These are phyloP conservation scores for Metschnikowia drakensbergensis DNA, from an alignment of 805 yeast genomes.

Conservation along the genomic window DNA sequence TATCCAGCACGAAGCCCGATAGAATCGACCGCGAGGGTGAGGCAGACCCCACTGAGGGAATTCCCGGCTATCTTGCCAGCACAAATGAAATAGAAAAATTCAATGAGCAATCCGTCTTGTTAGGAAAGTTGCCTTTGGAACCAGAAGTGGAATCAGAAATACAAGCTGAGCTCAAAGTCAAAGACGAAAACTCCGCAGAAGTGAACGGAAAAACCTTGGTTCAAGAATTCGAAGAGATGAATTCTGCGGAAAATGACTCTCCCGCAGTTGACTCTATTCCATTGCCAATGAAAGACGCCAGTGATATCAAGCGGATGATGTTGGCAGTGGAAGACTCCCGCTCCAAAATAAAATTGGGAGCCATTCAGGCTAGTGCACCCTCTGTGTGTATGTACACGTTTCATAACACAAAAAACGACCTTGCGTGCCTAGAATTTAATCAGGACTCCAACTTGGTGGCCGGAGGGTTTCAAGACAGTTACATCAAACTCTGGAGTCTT, in stretches of 20 bases:
- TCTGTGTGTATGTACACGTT: constrained; percentile 97
- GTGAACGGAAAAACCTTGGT: constrained; percentile 46
- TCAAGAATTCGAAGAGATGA: constrained; percentile 62
- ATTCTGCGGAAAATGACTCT: constrained; percentile 54
- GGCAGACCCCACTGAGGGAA: constrained; percentile 51
- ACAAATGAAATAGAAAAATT: constrained; percentile 53
- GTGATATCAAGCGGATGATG: constrained; percentile 77
- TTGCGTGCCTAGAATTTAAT: constrained; percentile 84
- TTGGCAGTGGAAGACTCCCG: constrained; percentile 78
- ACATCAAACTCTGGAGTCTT: constrained; percentile 85
- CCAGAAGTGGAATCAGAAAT: constrained; percentile 81
- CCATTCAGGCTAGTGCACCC: constrained; percentile 78
- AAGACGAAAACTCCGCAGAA: constrained; percentile 52
- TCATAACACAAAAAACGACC: constrained; percentile 87
- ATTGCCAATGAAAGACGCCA: constrained; percentile 75
- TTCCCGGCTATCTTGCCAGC: constrained; percentile 40
- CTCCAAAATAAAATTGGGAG: constrained; percentile 63
- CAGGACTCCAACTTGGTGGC: constrained; percentile 85
- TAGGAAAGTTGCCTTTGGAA: constrained; percentile 84
- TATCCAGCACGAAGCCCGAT: constrained; percentile 38
- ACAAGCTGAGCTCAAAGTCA: constrained; percentile 74
- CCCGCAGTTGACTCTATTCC: constrained; percentile 79
- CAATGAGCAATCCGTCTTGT: constrained; percentile 67
- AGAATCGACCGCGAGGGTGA: constrained; percentile 42
- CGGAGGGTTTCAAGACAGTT: constrained; percentile 92